Conservation (phyloP, 768 basidiomycete species). For the Leccinum aurantiacum region DNA sequence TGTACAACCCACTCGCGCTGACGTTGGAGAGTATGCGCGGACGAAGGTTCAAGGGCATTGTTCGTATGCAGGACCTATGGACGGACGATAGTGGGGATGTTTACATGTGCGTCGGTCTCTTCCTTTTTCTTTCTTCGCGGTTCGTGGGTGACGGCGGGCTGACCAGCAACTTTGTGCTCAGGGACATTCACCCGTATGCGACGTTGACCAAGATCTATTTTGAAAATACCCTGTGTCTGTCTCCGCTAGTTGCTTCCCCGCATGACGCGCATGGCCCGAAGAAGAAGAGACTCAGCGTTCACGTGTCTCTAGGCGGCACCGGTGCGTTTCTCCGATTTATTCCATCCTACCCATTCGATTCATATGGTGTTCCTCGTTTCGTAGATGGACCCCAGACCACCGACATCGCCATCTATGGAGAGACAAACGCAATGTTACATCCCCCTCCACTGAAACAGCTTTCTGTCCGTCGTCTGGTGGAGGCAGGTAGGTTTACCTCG, state of each 20-base stretch:
- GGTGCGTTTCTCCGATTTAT: conserved; percentile 35
- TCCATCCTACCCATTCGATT: neutral
- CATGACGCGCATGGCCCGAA: conserved; percentile 19
- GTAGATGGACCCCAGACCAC: conserved; percentile 70
- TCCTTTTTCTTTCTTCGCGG: neutral
- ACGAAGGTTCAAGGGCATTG: conserved; percentile 54
- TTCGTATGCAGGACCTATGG: conserved; percentile 54
- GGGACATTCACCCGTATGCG: conserved; percentile 71
- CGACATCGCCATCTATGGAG: conserved; percentile 58
- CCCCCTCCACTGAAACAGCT: conserved; percentile 36
- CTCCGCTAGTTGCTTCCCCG: conserved; percentile 31
- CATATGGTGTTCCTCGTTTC: neutral
- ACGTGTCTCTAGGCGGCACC: conserved; percentile 67
- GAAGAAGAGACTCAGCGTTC: conserved; percentile 55
- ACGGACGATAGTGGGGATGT: conserved; percentile 58
- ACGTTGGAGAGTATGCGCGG: conserved; percentile 82
- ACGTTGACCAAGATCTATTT: conserved; percentile 64
- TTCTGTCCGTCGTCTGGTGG: conserved; percentile 33
- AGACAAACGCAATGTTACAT: conserved; percentile 24
- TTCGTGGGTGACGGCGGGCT: neutral
- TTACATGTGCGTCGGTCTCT: conserved; percentile 31
- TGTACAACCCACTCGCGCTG: conserved; percentile 68
- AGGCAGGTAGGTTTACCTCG: conserved; percentile 30
- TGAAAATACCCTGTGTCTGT: conserved; percentile 65
- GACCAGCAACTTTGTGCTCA: conserved; percentile 24